A percentile compares a stretch with the other conserved stretches of the same genome.
phyloP scores from a whole-genome alignment of 2,329 filamentous ascomycete species.

The Colletotrichum euphorbiae region DNA sequence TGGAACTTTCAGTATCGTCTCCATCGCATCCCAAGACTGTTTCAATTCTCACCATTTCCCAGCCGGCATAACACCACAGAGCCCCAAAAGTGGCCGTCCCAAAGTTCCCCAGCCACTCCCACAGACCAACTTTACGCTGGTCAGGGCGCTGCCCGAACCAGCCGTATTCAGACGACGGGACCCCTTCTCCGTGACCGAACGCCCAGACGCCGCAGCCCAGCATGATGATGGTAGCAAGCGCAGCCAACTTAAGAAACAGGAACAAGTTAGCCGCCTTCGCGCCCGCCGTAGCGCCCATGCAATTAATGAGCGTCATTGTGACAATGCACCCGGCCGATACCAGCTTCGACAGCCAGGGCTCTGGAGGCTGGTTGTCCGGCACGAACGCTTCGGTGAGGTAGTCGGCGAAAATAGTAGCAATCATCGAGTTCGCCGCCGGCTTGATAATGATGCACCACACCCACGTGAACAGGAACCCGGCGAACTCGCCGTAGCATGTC shows the following conservation, averaged over 20 bases:
- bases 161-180: slow-evolving; percentile 49
- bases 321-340: slow-evolving; percentile 52
- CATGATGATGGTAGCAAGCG: slow-evolving; percentile 35
- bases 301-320: slow-evolving; percentile 55
- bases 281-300: slow-evolving; percentile 54
- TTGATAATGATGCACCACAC: slow-evolving; percentile 57
- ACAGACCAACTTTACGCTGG: slow-evolving; percentile 43
- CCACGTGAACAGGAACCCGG: slow-evolving; percentile 58
- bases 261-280: slow-evolving; percentile 55
- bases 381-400: slow-evolving; percentile 50
- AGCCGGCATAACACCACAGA: slow-evolving; percentile 58
- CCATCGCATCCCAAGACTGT: neutral
- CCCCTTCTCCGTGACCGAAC: slow-evolving; percentile 51
- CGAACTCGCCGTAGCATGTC: slow-evolving; percentile 54
- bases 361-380: slow-evolving; percentile 40
- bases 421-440: slow-evolving; percentile 57
- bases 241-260: slow-evolving; percentile 49
- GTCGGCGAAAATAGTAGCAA: slow-evolving; percentile 57
- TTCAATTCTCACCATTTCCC: slow-evolving; percentile 56
- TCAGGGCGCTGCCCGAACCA: slow-evolving; percentile 45
- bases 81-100: slow-evolving; percentile 56
- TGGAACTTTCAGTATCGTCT: slow-evolving; percentile 19
- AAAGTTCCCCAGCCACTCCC: slow-evolving; percentile 54
- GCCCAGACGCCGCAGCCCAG: slow-evolving; percentile 43
- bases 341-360: slow-evolving; percentile 49